These are phyloP conservation scores for Candida broadrunensis DNA, from an alignment of 805 yeast genomes.

Conservation along the genomic window DNA sequence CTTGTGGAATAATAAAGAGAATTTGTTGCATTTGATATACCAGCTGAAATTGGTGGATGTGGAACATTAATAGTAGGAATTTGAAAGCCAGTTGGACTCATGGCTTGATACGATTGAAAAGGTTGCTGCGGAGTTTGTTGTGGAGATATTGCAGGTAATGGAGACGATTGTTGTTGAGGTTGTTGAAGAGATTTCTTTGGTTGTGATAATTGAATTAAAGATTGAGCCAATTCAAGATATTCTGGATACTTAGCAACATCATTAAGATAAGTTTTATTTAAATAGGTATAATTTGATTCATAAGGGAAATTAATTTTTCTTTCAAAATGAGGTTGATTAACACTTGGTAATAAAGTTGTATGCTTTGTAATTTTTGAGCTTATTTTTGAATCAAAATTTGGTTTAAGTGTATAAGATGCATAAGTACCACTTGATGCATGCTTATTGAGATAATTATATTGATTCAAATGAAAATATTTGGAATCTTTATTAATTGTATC, in stretches of 20 bases:
- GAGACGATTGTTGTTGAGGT: slow-evolving; percentile 4
- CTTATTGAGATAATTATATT: slow-evolving; percentile 26
- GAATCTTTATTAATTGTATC: slow-evolving; percentile 28
- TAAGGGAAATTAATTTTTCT: slow-evolving; percentile 49
- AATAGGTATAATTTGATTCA: slow-evolving; percentile 51
- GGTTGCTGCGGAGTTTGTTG: slow-evolving; percentile 5
- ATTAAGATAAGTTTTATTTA: slow-evolving; percentile 44
- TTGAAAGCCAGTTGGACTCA: slow-evolving; percentile 1
- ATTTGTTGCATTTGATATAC: background rate
- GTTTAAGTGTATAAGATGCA: slow-evolving; percentile 17
- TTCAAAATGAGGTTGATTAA: slow-evolving; percentile 16
- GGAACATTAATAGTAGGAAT: slow-evolving; percentile 1
- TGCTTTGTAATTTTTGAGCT: slow-evolving; percentile 18
- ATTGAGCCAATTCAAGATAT: slow-evolving; percentile 45
- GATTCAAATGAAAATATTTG: slow-evolving; percentile 23
- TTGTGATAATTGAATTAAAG: slow-evolving; percentile 33
- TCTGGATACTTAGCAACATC: slow-evolving; percentile 50
- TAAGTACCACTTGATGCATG: slow-evolving; percentile 6
- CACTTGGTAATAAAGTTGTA: slow-evolving; percentile 10
- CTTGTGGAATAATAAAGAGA: background rate
- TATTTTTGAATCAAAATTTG: slow-evolving; percentile 37
- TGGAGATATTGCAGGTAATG: background rate
- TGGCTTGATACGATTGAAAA: slow-evolving; percentile 5
- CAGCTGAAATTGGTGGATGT: slow-evolving; percentile 5
- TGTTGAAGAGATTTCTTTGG: slow-evolving; percentile 7